These are phyloP conservation scores for Xylaria cubensis DNA, from an alignment of 495 filamentous ascomycete genomes.

Conservation along the genomic window DNA sequence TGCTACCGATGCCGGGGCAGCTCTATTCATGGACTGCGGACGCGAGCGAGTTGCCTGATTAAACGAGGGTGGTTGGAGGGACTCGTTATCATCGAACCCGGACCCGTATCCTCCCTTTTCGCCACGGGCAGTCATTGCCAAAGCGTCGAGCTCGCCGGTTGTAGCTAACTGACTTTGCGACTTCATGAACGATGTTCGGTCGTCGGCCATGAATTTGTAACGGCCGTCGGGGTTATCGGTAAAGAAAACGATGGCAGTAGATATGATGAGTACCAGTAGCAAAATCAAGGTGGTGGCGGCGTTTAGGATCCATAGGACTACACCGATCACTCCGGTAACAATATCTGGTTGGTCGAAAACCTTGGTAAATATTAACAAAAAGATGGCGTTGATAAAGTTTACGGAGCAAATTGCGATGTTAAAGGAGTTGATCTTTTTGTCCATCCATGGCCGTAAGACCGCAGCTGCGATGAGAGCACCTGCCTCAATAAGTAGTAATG, in stretches of 20 bases:
- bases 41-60: conserved; percentile 36
- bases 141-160: conserved; percentile 84
- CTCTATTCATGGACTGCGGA: conserved; percentile 31
- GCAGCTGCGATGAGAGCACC: conserved; percentile 77
- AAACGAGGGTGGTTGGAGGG: conserved; percentile 58
- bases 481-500: conserved; percentile 84
- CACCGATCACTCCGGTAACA: conserved; percentile 91
- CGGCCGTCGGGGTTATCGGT: conserved; percentile 95
- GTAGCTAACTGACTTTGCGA: conserved; percentile 81
- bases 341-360: conserved; percentile 84
- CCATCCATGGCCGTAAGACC: conserved; percentile 94
- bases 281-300: conserved; percentile 88
- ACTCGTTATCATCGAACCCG: conserved; percentile 69
- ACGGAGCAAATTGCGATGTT: conserved; percentile 90
- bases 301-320: conserved; percentile 92
- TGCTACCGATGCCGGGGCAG: conserved; percentile 39
- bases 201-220: conserved; percentile 96
- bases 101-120: conserved; percentile 74
- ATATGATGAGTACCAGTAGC: conserved; percentile 84
- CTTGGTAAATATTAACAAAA: conserved; percentile 79
- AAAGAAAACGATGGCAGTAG: conserved; percentile 80
- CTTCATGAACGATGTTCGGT: conserved; percentile 98
- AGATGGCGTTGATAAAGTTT: conserved; percentile 90
- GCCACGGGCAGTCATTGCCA: conserved; percentile 89
- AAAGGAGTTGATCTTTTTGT: conserved; percentile 97